Conservation (phyloP, 2,329 filamentous ascomycete species). For the Lachnellula suecica region DNA sequence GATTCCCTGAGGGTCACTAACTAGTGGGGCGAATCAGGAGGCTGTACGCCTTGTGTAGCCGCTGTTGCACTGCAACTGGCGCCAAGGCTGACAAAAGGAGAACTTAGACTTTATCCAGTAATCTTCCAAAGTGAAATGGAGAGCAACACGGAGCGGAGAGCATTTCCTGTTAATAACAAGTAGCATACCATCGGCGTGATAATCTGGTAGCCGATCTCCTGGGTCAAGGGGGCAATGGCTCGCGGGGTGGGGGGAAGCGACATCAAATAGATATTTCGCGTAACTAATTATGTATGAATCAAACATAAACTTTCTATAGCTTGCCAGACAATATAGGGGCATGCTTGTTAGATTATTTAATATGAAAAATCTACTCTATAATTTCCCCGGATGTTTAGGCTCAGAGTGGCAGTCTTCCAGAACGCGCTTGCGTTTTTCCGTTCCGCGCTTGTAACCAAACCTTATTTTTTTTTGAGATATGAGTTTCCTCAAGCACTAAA, state of each 20-base stretch:
- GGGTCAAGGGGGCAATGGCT: too few relatives aligned
- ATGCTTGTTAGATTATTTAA: too few relatives aligned
- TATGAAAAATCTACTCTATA: too few relatives aligned
- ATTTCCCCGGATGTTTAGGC: too few relatives aligned
- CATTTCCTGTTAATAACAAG: too few relatives aligned
- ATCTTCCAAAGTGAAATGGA: background rate
- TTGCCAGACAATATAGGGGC: too few relatives aligned
- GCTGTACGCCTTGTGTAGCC: slow-evolving; percentile 2
- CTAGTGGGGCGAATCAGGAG: slow-evolving; percentile 2
- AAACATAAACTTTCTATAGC: too few relatives aligned
- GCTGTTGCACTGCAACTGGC: slow-evolving; percentile 6
- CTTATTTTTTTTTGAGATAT: slow-evolving; percentile 1
- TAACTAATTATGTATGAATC: too few relatives aligned
- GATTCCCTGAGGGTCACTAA: slow-evolving; percentile 10
- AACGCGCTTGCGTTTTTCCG: background rate
- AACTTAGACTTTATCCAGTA: slow-evolving; percentile 3
- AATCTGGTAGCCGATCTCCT: too few relatives aligned
- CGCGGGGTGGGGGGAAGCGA: too few relatives aligned
- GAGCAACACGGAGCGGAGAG: background rate
- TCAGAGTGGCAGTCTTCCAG: background rate
- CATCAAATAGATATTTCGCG: too few relatives aligned
- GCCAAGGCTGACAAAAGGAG: slow-evolving; percentile 8
- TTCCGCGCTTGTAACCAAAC: background rate
- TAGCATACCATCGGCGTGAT: too few relatives aligned
- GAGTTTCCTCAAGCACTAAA: slow-evolving; percentile 5